A percentile compares a stretch with the other conserved stretches of the same genome.
Evolutionary conservation across 306 rosid species (phyloP).

Genomic region (Canavalia gladiata): DNA sequence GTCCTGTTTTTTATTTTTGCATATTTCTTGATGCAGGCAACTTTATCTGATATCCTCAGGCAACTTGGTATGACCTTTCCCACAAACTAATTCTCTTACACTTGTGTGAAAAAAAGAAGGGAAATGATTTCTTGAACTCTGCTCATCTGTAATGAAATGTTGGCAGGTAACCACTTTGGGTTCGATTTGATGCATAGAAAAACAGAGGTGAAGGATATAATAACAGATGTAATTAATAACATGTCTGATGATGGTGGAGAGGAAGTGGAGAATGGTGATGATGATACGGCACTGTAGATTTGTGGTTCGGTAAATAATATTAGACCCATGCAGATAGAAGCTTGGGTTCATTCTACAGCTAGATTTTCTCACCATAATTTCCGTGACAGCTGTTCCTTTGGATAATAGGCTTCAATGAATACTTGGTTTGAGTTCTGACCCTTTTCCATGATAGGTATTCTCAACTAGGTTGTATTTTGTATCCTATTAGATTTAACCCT

Average conservation of each 20-base stretch:
- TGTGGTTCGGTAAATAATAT: slow-evolving; percentile 35
- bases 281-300: slow-evolving; percentile 45
- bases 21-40: slow-evolving; percentile 67
- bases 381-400: slow-evolving; percentile 25
- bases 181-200: slow-evolving; percentile 88
- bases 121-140: not conserved
- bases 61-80: slow-evolving; percentile 70
- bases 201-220: slow-evolving; percentile 85
- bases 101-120: not conserved
- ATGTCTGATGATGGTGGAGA: slow-evolving; percentile 79
- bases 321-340: slow-evolving; percentile 47
- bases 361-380: slow-evolving; percentile 42
- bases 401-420: slow-evolving; percentile 46
- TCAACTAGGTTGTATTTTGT: slow-evolving; percentile 47
- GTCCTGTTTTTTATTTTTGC: not conserved
- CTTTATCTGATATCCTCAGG: slow-evolving; percentile 86
- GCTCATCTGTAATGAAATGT: slow-evolving; percentile 41
- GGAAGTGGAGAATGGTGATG: slow-evolving; percentile 62
- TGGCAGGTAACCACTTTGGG: slow-evolving; percentile 75
- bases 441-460: slow-evolving; percentile 42
- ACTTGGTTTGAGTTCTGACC: slow-evolving; percentile 42
- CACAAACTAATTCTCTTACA: not conserved
- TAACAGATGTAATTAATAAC: slow-evolving; percentile 83
- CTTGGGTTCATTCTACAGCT: slow-evolving; percentile 41
- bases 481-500: slow-evolving; percentile 51